A percentile compares a stretch with the other conserved stretches of the same genome.
These are phyloP conservation scores for Pichia paraexigua DNA, from an alignment of 805 yeast genomes.

Conservation along the genomic window DNA sequence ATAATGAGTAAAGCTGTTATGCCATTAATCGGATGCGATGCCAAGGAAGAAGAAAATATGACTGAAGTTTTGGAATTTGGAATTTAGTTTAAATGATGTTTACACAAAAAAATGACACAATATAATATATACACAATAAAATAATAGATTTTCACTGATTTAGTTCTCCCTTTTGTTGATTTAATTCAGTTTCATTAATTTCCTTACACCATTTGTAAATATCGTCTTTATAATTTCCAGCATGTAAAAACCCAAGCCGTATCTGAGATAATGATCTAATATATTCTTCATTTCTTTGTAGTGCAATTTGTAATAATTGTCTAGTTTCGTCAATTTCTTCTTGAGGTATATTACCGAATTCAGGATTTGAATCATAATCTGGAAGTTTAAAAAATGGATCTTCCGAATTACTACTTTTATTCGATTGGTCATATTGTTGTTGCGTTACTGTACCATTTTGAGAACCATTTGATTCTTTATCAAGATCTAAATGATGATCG, in stretches of 20 bases:
- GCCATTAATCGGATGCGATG: conserved; percentile 8
- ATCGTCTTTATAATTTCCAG: conserved; percentile 64
- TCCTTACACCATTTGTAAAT: conserved; percentile 81
- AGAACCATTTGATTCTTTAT: conserved; percentile 17
- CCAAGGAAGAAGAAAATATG: conserved; percentile 3
- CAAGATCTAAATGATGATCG: conserved; percentile 49
- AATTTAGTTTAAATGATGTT: not conserved
- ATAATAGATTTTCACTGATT: not conserved
- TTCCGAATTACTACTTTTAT: not conserved
- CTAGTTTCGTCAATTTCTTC: conserved; percentile 63
- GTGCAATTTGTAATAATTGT: conserved; percentile 66
- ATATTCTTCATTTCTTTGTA: conserved; percentile 82
- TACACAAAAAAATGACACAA: not conserved
- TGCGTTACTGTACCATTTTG: conserved; percentile 3
- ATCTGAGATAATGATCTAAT: conserved; percentile 69
- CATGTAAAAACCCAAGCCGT: conserved; percentile 68
- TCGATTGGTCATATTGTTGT: not conserved
- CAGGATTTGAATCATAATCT: conserved; percentile 36
- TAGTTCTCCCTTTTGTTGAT: not conserved
- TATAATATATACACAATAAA: not conserved
- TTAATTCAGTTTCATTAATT: conserved; percentile 49
- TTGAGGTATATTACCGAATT: conserved; percentile 39
- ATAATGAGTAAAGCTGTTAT: conserved; percentile 32
- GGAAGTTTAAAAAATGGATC: conserved; percentile 70
- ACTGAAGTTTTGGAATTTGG: conserved; percentile 9